Evolutionary conservation across 768 basidiomycete species (phyloP), one percentile per base, ranked within the genome.

Genomic region (Pulveroboletus sp.): DNA sequence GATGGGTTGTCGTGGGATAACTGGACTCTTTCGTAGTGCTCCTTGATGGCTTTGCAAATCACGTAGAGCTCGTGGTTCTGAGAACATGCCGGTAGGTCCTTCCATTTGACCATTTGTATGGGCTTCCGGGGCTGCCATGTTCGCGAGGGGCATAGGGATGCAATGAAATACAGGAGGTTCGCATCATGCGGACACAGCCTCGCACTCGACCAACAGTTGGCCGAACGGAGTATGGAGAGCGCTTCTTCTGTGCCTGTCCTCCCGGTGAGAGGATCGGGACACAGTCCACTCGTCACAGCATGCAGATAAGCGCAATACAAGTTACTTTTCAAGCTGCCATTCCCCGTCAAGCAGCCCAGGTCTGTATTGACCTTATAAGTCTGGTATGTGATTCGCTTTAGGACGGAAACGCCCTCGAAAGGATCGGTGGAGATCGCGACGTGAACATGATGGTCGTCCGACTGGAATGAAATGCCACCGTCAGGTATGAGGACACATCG

Each of bases 201-300:
- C 57, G 69, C 66, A 40, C 75, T 75, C 1, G 77, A 74, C 16
- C 52, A 58, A 24, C 61, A 70, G 6, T 62, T 53, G 6, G 73
- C 69, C 0, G 72, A 74, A 8, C 44, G 49, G 33, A 80, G 56
- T 34, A 71, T 58, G 23, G 61, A 50, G 6, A 76, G 53, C 1
- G 76, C 75, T 37, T 77, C 67, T 33, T 74, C 68, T 3, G 68
- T 69, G 11, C 78, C 79, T 0, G 70, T 72, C 16, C 69, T 69
- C 13, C 54, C 52, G 0, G 71, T 75, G 17, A 79, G 62, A 0
- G 75, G 75, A 53, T 79, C 78, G 3, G 64, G 57, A 8, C 72
- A 60, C 23, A 64, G 65, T 25, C 71, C 43, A 10, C 69, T 69
- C 2, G 70, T 77, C 13, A 75, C 43, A 6, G 74, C 72, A 38